Evolutionary conservation across 2,329 filamentous ascomycete genomes (phyloP), one percentile per base, ranked within the genome.

Genomic region (Sporothrix humicola): DNA sequence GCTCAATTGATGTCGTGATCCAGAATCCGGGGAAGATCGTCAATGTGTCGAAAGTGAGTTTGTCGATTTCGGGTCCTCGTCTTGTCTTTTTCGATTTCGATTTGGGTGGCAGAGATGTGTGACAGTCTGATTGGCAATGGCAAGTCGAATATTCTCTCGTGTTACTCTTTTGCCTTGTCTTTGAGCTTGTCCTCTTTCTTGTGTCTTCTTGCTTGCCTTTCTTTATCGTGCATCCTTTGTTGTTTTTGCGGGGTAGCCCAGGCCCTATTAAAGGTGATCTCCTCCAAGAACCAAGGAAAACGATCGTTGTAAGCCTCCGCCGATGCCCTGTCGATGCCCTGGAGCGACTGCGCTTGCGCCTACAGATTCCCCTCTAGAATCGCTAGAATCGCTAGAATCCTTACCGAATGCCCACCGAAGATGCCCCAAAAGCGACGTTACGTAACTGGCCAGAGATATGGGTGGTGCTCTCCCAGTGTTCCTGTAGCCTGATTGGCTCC

Each of bases 381-480:
- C 23, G 23, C 9, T 26, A 46, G 63, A 42, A 46, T 20, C 63
- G 20, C 65, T 68, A 44, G 4, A 50, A 48, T 54, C 52, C 52
- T 20, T 20, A 54, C 17, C 17, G 8, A 20, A 56, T 56, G 31
- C 31, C 58, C 58, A 63, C 31, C 13, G 37, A 48, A 48, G 46
- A 56, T 23, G 31, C 31, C 31, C 31, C 31, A 37, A 37, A 7
- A 7, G 31, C 37, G 42, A 15, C n/a, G 48, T 72, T 68, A 72
- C 71, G 61, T 72, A 68, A 72, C 52, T 72, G 71, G 71, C 71
- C 46, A 23, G 52, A 72, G 71, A 72, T 72, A 72, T 13, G 23
- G 65, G 65, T 46, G 46, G 65, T 37, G 31, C 31, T 37, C 31
- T 37, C 31, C 31, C 31, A 37, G 31, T 37, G 31, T 7, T 37